Percentiles rank a stretch among this genome's conserved stretches.
Evolutionary conservation across 495 filamentous ascomycete genomes (phyloP).

Genomic region (Neurospora tetraspora): DNA sequence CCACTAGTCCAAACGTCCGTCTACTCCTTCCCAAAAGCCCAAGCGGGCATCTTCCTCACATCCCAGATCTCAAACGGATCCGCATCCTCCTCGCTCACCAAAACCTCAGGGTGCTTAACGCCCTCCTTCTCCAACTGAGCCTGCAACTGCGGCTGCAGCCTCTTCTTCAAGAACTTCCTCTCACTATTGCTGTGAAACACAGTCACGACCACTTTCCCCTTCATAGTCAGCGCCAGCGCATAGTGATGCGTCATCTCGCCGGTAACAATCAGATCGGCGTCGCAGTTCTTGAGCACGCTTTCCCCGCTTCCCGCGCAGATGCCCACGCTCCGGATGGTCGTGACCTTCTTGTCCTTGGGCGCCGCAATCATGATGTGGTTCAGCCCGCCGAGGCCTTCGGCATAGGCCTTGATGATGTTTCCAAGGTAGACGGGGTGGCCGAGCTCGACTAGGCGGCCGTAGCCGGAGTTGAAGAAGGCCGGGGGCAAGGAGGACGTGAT

Average conservation of each 20-base stretch:
- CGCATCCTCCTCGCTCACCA: conserved; percentile 67
- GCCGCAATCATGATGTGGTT: conserved; percentile 31
- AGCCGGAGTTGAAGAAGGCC: conserved; percentile 60
- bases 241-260: conserved; percentile 92
- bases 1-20: neutral
- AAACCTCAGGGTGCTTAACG: conserved; percentile 41
- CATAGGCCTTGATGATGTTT: conserved; percentile 46
- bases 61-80: conserved; percentile 51
- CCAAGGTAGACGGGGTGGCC: conserved; percentile 45
- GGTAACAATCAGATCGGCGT: conserved; percentile 73
- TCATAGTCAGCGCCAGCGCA: conserved; percentile 73
- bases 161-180: conserved; percentile 61
- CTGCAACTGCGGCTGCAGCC: conserved; percentile 57
- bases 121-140: conserved; percentile 42
- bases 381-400: conserved; percentile 24
- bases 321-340: conserved; percentile 28
- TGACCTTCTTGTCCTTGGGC: conserved; percentile 16
- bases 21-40: conserved; percentile 3
- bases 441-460: conserved; percentile 66
- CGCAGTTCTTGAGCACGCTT: conserved; percentile 56
- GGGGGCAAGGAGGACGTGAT: conserved; percentile 23
- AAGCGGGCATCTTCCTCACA: conserved; percentile 14
- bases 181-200: conserved; percentile 91
- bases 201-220: conserved; percentile 75
- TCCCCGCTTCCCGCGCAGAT: conserved; percentile 82